Percentiles rank a stretch among this genome's conserved stretches.
These are phyloP conservation scores for Trichosanthes truncata DNA, from an alignment of 306 rosid genomes.

Conservation along the genomic window DNA sequence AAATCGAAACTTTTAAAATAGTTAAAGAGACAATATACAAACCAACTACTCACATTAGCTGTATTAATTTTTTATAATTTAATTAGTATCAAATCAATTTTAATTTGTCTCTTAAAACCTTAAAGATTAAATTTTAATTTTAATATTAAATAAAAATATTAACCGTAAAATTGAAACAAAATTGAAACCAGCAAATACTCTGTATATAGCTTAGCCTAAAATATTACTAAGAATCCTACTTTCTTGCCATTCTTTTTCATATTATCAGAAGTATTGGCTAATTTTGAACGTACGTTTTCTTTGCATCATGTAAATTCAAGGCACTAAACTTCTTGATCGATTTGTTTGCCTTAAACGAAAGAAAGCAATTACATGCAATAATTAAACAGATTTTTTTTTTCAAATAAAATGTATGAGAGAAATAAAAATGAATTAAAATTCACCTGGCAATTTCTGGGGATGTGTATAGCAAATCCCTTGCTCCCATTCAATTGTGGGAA, in stretches of 20 bases:
- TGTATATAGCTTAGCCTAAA: not conserved
- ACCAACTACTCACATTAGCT: not conserved
- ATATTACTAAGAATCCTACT: not conserved
- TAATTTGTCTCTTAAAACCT: no score
- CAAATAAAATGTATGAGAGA: no score
- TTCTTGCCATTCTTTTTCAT: not conserved
- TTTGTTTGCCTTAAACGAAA: no score
- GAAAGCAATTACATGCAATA: not conserved
- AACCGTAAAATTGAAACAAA: no score
- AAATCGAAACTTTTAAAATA: no score
- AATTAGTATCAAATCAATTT: not conserved
- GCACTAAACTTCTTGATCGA: no score
- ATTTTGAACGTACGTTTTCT: not conserved
- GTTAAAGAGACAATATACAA: not conserved
- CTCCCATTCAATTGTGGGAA: slow-evolving; percentile 6
- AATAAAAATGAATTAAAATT: not conserved
- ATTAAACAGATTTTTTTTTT: no score
- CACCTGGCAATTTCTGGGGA: slow-evolving; percentile 5
- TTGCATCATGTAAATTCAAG: no score
- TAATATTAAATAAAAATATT: no score
- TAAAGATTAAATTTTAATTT: no score
- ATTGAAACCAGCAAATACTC: no score
- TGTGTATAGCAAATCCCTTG: slow-evolving; percentile 6
- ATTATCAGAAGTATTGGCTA: not conserved
- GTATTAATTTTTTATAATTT: no score